Evolutionary conservation across 208 protist species (phyloP).

Genomic region (Blechomonas ayalai): DNA sequence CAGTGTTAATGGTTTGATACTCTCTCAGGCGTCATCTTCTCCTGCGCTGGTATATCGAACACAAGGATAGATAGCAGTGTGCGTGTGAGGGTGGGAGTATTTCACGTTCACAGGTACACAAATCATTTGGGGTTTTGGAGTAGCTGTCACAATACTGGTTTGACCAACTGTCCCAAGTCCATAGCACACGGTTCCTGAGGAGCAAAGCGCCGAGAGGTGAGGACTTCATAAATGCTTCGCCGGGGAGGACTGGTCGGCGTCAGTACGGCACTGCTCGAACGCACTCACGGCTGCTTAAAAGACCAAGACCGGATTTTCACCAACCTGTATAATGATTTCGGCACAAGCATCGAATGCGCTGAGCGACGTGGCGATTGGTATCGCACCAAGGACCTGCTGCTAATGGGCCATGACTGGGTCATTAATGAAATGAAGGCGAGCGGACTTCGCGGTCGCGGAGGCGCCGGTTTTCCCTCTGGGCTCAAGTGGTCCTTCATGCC

Average conservation of each 20-base stretch:
- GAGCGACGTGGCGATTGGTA: slow-evolving; percentile 97
- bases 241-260: slow-evolving; percentile 29
- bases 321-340: slow-evolving; percentile 97
- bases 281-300: slow-evolving; percentile 86
- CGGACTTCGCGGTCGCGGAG: slow-evolving; percentile 97
- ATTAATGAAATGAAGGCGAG: slow-evolving; percentile 95
- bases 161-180: too few species aligned
- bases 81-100: too few species aligned
- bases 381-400: slow-evolving; percentile 96
- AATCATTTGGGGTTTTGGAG: too few species aligned
- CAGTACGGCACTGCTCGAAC: slow-evolving; percentile 29
- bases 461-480: slow-evolving; percentile 98
- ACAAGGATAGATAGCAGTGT: too few species aligned
- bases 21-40: too few species aligned
- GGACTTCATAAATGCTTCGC: too few species aligned
- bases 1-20: too few species aligned
- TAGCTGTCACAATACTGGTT: too few species aligned
- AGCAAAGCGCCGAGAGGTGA: too few species aligned
- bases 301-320: slow-evolving; percentile 98
- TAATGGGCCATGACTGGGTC: slow-evolving; percentile 96
- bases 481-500: slow-evolving; percentile 99
- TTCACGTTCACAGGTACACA: too few species aligned
- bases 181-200: too few species aligned
- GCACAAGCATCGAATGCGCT: slow-evolving; percentile 88
- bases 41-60: too few species aligned